These are phyloP conservation scores for Fonsecaea multimorphosa DNA, from an alignment of 2,329 filamentous ascomycete species.

Conservation along the genomic window DNA sequence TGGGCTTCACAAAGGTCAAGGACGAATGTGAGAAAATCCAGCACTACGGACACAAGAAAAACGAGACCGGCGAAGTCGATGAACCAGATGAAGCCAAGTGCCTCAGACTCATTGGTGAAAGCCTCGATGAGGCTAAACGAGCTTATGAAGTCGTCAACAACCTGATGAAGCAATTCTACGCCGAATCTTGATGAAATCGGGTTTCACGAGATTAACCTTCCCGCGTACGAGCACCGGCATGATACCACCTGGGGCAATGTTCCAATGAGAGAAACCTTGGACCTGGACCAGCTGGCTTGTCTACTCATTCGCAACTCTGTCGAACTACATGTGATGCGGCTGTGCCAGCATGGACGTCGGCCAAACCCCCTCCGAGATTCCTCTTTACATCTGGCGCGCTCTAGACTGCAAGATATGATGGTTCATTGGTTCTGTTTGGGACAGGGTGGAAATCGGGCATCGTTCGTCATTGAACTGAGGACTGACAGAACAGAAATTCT, in stretches of 20 bases:
- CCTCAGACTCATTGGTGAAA: slow-evolving; percentile 72
- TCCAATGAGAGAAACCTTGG: slow-evolving; percentile 14
- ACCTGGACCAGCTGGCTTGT: slow-evolving; percentile 6
- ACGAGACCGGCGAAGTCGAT: slow-evolving; percentile 72
- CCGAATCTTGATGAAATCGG: slow-evolving; percentile 46
- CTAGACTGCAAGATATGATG: slow-evolving; percentile 1
- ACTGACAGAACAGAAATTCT: slow-evolving; percentile 22
- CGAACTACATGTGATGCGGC: slow-evolving; percentile 4
- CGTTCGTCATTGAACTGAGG: slow-evolving; percentile 6
- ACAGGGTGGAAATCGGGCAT: neutral
- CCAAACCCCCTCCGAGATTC: neutral
- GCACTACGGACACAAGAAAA: slow-evolving; percentile 83
- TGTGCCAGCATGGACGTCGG: slow-evolving; percentile 3
- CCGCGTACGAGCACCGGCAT: neutral
- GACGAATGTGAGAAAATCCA: slow-evolving; percentile 97
- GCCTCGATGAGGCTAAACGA: slow-evolving; percentile 72
- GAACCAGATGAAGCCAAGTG: slow-evolving; percentile 72
- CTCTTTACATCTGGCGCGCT: slow-evolving; percentile 3
- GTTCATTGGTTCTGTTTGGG: neutral
- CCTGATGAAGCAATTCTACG: slow-evolving; percentile 74
- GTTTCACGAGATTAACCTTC: slow-evolving; percentile 7
- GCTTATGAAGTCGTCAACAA: slow-evolving; percentile 78
- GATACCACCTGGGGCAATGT: slow-evolving; percentile 15
- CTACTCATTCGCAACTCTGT: neutral
- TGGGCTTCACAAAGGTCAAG: slow-evolving; percentile 88